These are phyloP conservation scores for Trichothecium roseum DNA, from an alignment of 2,329 filamentous ascomycete species.

Conservation along the genomic window DNA sequence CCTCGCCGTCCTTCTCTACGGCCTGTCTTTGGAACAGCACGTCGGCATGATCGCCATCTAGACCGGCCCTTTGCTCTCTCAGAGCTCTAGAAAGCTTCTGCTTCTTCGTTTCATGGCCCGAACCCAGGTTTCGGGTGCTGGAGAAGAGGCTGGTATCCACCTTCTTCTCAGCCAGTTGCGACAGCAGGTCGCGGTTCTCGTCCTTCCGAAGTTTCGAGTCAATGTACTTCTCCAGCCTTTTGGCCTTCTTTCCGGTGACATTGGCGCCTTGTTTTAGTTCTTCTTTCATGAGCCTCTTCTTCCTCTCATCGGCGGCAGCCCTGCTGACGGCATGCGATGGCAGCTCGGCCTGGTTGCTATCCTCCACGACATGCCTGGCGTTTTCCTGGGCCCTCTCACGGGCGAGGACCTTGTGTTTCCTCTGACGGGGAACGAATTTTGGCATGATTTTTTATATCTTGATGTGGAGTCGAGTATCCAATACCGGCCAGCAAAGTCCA, in stretches of 20 bases:
- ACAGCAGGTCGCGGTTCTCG: conserved; percentile 74
- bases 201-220: conserved; percentile 93
- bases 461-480: neutral
- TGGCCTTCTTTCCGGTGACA: conserved; percentile 55
- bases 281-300: conserved; percentile 23
- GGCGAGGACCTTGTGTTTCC: conserved; percentile 60
- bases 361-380: conserved; percentile 25
- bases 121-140: conserved; percentile 69
- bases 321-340: conserved; percentile 24
- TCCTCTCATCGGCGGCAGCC: conserved; percentile 39
- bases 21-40: conserved; percentile 39
- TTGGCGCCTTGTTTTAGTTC: conserved; percentile 40
- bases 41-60: conserved; percentile 39
- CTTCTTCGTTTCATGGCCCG: conserved; percentile 59
- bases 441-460: conserved; percentile 27
- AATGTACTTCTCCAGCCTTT: conserved; percentile 58
- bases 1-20: conserved; percentile 20
- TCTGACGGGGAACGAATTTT: conserved; percentile 52
- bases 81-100: conserved; percentile 56
- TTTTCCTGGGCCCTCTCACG: conserved; percentile 42
- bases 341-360: conserved; percentile 47
- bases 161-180: conserved; percentile 68
- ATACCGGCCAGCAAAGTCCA: neutral
- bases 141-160: conserved; percentile 74
- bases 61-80: conserved; percentile 54